A percentile compares a stretch with the other conserved stretches of the same genome.
Evolutionary conservation across 1,284 basidiomycete genomes (phyloP).

Genomic region (Psilocybe mexicana): DNA sequence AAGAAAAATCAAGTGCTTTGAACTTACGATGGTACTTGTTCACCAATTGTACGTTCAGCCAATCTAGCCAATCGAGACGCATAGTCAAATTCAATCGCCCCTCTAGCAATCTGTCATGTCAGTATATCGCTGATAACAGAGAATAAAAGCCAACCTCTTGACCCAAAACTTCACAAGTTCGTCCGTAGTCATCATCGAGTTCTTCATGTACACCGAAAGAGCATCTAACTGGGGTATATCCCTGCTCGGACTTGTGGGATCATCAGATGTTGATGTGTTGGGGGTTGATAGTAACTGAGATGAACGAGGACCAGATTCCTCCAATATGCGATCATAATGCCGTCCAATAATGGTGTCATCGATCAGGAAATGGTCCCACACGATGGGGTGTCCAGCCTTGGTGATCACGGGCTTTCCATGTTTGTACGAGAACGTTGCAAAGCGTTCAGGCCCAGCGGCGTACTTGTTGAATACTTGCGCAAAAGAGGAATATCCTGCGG

Average conservation of each 20-base stretch:
- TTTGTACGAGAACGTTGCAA: conserved; percentile 17
- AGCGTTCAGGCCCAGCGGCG: conserved; percentile 17
- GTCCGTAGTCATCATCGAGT: conserved; percentile 16
- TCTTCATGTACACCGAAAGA: conserved; percentile 15
- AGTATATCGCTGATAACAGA: background rate
- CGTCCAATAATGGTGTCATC: conserved; percentile 15
- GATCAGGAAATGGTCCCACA: conserved; percentile 20
- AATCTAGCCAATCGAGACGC: conserved; percentile 20
- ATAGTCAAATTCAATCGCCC: conserved; percentile 21
- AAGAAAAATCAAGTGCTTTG: background rate
- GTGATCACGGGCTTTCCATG: conserved; percentile 11
- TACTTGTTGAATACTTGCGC: conserved; percentile 17
- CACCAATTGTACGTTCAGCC: conserved; percentile 17
- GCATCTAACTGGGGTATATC: conserved; percentile 5
- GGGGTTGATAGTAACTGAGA: background rate
- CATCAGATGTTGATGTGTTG: background rate
- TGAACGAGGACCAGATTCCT: background rate
- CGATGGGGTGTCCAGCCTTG: conserved; percentile 16
- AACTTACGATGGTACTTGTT: conserved; percentile 16
- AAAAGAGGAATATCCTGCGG: conserved; percentile 19
- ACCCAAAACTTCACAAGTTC: conserved; percentile 20
- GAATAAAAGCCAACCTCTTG: conserved; percentile 11
- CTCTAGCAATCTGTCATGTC: conserved; percentile 11
- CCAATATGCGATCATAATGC: conserved; percentile 6
- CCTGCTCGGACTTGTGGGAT: background rate